Evolutionary conservation across 2,329 filamentous ascomycete genomes (phyloP).

Genomic region (Catunica adiposa): DNA sequence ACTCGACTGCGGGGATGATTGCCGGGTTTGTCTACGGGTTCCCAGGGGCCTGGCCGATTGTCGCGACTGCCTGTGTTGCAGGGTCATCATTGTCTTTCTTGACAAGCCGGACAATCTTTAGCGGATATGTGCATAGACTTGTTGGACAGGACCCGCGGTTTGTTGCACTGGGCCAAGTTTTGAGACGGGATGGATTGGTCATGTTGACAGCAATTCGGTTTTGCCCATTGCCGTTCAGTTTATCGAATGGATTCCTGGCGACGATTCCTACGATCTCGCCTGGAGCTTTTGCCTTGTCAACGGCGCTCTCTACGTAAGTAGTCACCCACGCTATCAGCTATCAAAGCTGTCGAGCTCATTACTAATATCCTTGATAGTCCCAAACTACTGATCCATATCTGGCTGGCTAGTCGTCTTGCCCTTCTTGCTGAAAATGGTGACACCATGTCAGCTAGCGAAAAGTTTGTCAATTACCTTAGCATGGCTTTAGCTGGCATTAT

Average conservation of each 20-base stretch:
- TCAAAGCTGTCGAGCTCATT: neutral
- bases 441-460: slow-evolving; percentile 64
- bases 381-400: slow-evolving; percentile 81
- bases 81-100: slow-evolving; percentile 70
- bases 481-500: slow-evolving; percentile 57
- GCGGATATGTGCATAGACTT: slow-evolving; percentile 60
- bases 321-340: neutral
- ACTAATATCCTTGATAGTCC: slow-evolving; percentile 33
- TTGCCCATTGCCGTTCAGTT: slow-evolving; percentile 79
- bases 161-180: slow-evolving; percentile 68
- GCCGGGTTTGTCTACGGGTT: slow-evolving; percentile 41
- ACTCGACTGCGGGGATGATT: slow-evolving; percentile 51
- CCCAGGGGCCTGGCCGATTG: slow-evolving; percentile 60
- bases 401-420: slow-evolving; percentile 73
- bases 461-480: slow-evolving; percentile 66
- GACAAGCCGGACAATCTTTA: slow-evolving; percentile 62
- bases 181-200: slow-evolving; percentile 79
- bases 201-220: slow-evolving; percentile 82
- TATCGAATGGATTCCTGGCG: slow-evolving; percentile 86
- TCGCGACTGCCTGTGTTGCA: slow-evolving; percentile 57
- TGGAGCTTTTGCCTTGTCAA: slow-evolving; percentile 61
- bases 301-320: slow-evolving; percentile 51
- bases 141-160: slow-evolving; percentile 76
- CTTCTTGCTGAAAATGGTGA: slow-evolving; percentile 68
- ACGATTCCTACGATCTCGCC: slow-evolving; percentile 81